These are phyloP conservation scores for Teunomyces stri DNA, from an alignment of 805 yeast species.

Conservation along the genomic window DNA sequence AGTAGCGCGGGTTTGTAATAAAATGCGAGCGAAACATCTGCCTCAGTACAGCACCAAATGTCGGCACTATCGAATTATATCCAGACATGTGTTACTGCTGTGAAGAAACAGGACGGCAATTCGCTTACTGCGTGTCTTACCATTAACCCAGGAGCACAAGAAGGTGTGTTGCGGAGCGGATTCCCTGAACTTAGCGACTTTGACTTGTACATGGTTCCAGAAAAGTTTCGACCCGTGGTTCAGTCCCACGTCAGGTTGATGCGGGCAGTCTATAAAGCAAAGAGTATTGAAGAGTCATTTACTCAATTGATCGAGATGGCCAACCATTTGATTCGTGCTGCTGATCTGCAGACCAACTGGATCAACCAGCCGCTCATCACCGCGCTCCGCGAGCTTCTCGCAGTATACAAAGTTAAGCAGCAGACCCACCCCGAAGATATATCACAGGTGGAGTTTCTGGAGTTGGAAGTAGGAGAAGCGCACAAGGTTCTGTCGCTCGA, in stretches of 20 bases:
- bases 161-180: constrained; percentile 30
- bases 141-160: constrained; percentile 32
- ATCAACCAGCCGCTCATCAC: constrained; percentile 43
- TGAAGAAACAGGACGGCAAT: constrained; percentile 15
- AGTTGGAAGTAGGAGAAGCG: constrained; percentile 14
- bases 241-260: constrained; percentile 32
- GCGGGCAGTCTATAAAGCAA: constrained; percentile 30
- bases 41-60: not conserved
- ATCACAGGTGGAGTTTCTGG: constrained; percentile 12
- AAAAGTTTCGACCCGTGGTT: constrained; percentile 34
- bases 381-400: constrained; percentile 40
- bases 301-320: constrained; percentile 40
- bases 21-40: not conserved
- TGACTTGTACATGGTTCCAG: constrained; percentile 37
- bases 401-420: constrained; percentile 37
- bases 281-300: constrained; percentile 34
- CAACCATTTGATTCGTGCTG: constrained; percentile 48
- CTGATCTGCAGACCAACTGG: constrained; percentile 55
- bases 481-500: constrained; percentile 36
- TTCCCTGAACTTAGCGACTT: constrained; percentile 39
- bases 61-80: constrained; percentile 16
- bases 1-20: not conserved
- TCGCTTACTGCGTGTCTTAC: constrained; percentile 25
- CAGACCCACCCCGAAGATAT: constrained; percentile 24
- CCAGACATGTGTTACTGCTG: constrained; percentile 18